Base-by-base conservation (phyloP, 441 rosid genomes). In the Corymbia citriodora region DNA sequence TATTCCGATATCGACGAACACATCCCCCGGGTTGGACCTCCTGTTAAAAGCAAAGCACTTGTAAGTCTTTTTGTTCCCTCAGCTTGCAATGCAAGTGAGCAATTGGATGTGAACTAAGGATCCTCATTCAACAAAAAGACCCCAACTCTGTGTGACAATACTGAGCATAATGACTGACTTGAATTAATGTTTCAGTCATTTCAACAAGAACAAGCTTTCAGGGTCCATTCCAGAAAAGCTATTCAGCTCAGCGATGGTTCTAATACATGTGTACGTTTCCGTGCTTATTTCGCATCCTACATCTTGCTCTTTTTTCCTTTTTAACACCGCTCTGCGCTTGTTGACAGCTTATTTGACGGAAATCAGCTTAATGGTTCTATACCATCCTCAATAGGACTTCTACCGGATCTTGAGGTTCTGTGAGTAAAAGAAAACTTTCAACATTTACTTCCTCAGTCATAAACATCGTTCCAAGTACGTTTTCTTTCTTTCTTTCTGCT, bases 391-490 rank as follows among this genome's bases (percentile, higher is more conserved):
- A 52, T 98, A 91, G 98, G 96, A 92, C 93, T 89, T 4, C 94
- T 98, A 91, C 94, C 92, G 94, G 95, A 98, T 45, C 97, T 98
- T 88, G 99, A 98, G 95, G 99, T 95, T 96, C 98, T 98, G 99
- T 98, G 94, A 98, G 99, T 98, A 91, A 92, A 93, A 85, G 50
- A 68, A 82, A 25, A 90, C 88, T 50, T 54, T 63, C 83, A 52
- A 88, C 85, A 49, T 90, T 29, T 70, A 49, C 59, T 54, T 88
- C 57, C 29, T 68, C 54, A 9, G 33, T 87, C 49, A 87, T 57
- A 15, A 88, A 52, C 82, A 79, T 36, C 6, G 59, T 9, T 72
- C 72, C 18, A 88, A 72, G 74, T 27, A 87, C 54, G n/a, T 89
- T 89, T 48, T 27, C 89, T 61, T 79, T 23, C 65, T 40, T 40